phyloP scores from a whole-genome alignment of 2,329 filamentous ascomycete species.

The Penicillium vulpinum region DNA sequence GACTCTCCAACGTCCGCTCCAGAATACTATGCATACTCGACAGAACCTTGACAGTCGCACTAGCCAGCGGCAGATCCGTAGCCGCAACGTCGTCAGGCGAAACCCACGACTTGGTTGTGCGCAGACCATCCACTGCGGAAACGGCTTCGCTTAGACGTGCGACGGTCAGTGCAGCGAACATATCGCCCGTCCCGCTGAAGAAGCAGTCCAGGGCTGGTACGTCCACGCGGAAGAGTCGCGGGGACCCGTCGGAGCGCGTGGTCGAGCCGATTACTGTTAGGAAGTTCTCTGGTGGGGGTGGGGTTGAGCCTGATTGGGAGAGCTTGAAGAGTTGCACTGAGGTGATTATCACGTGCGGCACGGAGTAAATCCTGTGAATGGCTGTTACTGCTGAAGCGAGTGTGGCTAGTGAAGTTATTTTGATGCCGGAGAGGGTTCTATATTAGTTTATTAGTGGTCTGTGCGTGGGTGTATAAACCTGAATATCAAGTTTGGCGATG shows the following conservation, averaged over 20 bases:
- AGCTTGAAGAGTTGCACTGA: conserved; percentile 68
- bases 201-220: conserved; percentile 88
- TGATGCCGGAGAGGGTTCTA: conserved; percentile 80
- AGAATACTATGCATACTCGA: conserved; percentile 91
- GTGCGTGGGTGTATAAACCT: not conserved
- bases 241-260: conserved; percentile 60
- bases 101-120: conserved; percentile 66
- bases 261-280: conserved; percentile 78
- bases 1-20: conserved; percentile 63
- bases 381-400: conserved; percentile 72
- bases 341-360: conserved; percentile 91
- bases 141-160: conserved; percentile 85
- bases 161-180: conserved; percentile 92
- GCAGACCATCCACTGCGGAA: conserved; percentile 51
- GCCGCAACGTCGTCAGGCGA: conserved; percentile 70
- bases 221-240: conserved; percentile 84
- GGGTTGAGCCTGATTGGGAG: conserved; percentile 46
- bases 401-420: conserved; percentile 72
- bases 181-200: conserved; percentile 95
- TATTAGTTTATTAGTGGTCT: not conserved
- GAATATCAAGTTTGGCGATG: not conserved
- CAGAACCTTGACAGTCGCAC: conserved; percentile 80
- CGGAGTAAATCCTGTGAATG: conserved; percentile 71
- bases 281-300: conserved; percentile 41
- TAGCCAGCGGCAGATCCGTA: conserved; percentile 75